Evolutionary conservation across 371 early-diverging fungal species (phyloP).

Genomic region (Basidiobolus meristosporus): DNA sequence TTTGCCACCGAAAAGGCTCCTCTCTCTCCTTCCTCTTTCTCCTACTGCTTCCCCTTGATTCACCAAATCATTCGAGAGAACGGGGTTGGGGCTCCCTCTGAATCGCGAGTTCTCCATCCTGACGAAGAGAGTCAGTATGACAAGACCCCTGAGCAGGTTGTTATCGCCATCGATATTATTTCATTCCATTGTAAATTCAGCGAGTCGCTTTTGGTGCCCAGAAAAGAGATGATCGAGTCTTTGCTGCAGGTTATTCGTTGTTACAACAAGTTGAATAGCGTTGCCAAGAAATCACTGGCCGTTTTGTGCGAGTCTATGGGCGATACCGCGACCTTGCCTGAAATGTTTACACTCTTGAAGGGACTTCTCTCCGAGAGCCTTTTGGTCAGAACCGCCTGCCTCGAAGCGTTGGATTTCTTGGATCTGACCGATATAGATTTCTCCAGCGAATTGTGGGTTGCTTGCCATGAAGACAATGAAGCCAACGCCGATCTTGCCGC

Average conservation of each 20-base stretch:
- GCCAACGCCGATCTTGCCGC: conserved; percentile 45
- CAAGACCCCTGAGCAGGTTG: conserved; percentile 41
- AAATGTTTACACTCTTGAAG: conserved; percentile 23
- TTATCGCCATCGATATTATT: conserved; percentile 55
- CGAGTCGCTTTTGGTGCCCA: conserved; percentile 33
- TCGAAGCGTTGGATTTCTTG: conserved; percentile 44
- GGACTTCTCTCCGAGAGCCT: conserved; percentile 55
- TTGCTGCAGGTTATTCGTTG: conserved; percentile 47
- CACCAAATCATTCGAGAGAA: conserved; percentile 43
- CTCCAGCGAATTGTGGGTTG: conserved; percentile 29
- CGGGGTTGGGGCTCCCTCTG: conserved; percentile 21
- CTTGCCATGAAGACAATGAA: conserved; percentile 42
- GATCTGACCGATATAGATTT: conserved; percentile 48
- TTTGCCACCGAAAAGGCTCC: conserved; percentile 38
- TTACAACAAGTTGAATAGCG: conserved; percentile 38
- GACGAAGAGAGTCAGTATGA: conserved; percentile 2
- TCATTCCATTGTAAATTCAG: conserved; percentile 36
- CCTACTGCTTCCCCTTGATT: conserved; percentile 67
- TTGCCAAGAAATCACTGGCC: conserved; percentile 32
- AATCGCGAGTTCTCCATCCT: background rate
- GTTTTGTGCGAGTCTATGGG: conserved; percentile 51
- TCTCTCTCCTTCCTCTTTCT: conserved; percentile 50
- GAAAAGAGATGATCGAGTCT: conserved; percentile 47
- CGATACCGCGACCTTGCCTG: conserved; percentile 13
- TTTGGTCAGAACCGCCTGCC: conserved; percentile 57